phyloP scores from a whole-genome alignment of 176 grass and related monocot genomes.

The Zoysia pacifica region DNA sequence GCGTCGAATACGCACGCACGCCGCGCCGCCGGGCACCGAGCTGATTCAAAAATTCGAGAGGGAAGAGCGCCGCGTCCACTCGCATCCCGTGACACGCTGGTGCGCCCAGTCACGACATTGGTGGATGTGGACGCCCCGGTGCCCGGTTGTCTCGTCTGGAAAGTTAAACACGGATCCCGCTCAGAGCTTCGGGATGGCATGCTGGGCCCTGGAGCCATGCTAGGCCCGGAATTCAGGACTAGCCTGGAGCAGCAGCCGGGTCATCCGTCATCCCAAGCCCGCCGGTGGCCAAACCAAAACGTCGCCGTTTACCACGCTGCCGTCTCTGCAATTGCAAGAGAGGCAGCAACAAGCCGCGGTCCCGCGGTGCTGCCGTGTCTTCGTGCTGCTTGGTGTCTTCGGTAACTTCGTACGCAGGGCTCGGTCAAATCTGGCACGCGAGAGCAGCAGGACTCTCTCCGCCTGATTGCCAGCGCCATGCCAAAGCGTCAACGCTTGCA shows the following conservation, averaged over 20 bases:
- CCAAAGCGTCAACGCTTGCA: constrained; percentile 20
- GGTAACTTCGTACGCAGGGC: not conserved
- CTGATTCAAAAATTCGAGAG: not conserved
- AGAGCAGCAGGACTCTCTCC: not conserved
- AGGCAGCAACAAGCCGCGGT: no score
- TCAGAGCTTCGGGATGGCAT: not conserved
- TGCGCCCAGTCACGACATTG: not conserved
- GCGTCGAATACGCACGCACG: not conserved
- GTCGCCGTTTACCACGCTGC: constrained; percentile 19
- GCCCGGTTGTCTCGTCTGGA: not conserved
- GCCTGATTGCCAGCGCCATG: not conserved
- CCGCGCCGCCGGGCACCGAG: not conserved
- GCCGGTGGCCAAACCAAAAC: not conserved
- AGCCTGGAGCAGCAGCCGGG: not conserved
- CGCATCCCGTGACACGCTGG: not conserved
- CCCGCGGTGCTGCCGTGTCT: not conserved
- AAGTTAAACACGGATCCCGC: not conserved
- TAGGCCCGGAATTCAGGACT: not conserved
- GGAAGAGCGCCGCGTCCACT: not conserved
- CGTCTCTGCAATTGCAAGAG: no score
- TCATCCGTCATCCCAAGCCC: not conserved
- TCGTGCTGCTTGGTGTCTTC: constrained; percentile 17
- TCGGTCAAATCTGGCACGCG: constrained; percentile 26
- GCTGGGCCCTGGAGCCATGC: not conserved
- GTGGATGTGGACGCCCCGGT: not conserved